Conservation (phyloP, 1,284 basidiomycete species). For the Ustilago esculenta region DNA sequence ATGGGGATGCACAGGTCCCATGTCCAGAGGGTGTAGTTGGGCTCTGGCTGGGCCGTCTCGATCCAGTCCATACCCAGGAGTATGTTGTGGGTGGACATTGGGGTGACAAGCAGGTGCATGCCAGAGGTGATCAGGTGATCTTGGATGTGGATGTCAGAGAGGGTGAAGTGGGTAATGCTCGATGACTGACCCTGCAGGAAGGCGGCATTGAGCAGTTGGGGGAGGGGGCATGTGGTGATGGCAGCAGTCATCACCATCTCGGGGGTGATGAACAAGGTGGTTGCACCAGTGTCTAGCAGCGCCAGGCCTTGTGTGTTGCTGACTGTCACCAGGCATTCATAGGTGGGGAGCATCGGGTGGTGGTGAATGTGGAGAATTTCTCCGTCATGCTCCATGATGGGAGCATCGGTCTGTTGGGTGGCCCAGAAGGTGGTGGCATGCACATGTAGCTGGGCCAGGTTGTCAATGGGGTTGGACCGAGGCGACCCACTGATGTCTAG, state of each 20-base stretch:
- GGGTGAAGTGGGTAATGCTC: no score
- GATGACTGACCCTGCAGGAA: no score
- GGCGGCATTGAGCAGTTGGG: not conserved
- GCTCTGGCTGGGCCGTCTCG: not conserved
- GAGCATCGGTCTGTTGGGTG: not conserved
- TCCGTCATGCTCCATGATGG: not conserved
- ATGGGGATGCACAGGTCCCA: not conserved
- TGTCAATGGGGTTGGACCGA: not conserved
- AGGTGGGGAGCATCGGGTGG: not conserved
- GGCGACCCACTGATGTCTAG: no score
- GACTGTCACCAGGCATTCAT: not conserved
- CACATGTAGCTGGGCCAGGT: not conserved
- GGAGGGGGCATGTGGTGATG: not conserved
- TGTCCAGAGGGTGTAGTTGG: not conserved
- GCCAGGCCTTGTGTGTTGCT: not conserved
- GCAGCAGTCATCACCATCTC: not conserved
- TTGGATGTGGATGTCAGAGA: no score
- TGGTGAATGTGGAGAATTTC: not conserved
- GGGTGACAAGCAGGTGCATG: not conserved
- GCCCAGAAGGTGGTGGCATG: not conserved
- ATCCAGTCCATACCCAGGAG: conserved; percentile 7
- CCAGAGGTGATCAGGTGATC: not conserved
- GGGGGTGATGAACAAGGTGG: not conserved
- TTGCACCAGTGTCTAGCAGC: not conserved
- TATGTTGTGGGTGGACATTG: not conserved